phyloP scores from a whole-genome alignment of 257 asterid genomes.

The Jacaranda copaia region DNA sequence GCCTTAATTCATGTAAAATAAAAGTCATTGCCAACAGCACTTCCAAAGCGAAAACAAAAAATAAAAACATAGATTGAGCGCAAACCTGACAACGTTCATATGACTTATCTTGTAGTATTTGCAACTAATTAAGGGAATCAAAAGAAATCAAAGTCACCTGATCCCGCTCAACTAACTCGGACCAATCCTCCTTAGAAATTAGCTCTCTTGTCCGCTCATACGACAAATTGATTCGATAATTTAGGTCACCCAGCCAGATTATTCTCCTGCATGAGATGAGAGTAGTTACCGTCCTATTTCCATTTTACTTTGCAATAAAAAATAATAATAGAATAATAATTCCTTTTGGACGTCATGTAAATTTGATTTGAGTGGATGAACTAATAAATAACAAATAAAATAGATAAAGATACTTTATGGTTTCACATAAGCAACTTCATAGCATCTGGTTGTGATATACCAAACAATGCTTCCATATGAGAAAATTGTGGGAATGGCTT shows the following conservation, averaged over 20 bases:
- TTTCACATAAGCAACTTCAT: neutral
- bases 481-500: neutral
- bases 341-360: neutral
- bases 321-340: neutral
- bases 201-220: conserved; percentile 76
- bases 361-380: conserved; percentile 19
- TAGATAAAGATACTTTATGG: conserved; percentile 8
- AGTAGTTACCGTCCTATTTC: conserved; percentile 4
- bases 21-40: neutral
- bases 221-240: conserved; percentile 84
- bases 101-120: conserved; percentile 4
- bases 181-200: conserved; percentile 74
- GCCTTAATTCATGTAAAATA: neutral
- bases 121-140: conserved; percentile 11
- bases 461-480: neutral
- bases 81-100: conserved; percentile 2
- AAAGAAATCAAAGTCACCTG: conserved; percentile 59
- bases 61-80: neutral
- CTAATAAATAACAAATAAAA: conserved; percentile 1
- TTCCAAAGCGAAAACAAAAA: neutral
- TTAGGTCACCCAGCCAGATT: conserved; percentile 95
- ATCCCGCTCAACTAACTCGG: conserved; percentile 68
- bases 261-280: conserved; percentile 70
- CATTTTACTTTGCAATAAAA: neutral
- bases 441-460: neutral